phyloP scores from a whole-genome alignment of 2,329 filamentous ascomycete species.

The Penicillium sp. region DNA sequence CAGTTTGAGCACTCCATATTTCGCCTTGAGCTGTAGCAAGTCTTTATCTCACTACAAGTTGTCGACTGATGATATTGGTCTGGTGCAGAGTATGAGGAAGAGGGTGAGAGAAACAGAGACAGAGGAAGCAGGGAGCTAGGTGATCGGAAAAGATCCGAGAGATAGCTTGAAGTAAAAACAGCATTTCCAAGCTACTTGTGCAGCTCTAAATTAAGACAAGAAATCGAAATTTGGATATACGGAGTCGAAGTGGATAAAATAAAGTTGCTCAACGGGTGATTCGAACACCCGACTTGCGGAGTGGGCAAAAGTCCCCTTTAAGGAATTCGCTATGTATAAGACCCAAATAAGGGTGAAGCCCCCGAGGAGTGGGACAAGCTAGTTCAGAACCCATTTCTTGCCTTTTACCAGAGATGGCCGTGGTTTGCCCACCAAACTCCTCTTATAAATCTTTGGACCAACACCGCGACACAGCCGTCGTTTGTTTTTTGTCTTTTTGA shows the following conservation, averaged over 20 bases:
- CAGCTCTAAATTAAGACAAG: neutral
- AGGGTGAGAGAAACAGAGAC: too few relatives aligned
- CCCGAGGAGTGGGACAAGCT: conserved; percentile 67
- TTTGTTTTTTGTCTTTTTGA: conserved; percentile 35
- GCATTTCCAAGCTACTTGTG: neutral
- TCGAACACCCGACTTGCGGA: conserved; percentile 30
- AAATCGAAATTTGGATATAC: conserved; percentile 8
- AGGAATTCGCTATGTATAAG: conserved; percentile 7
- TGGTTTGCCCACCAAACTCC: conserved; percentile 63
- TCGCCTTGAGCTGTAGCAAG: too few relatives aligned
- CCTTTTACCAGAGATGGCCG: conserved; percentile 80
- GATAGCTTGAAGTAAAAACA: too few relatives aligned
- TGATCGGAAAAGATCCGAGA: too few relatives aligned
- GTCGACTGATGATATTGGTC: too few relatives aligned
- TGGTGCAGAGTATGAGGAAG: too few relatives aligned
- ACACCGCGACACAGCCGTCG: conserved; percentile 47
- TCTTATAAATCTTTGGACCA: conserved; percentile 61
- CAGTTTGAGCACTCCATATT: too few relatives aligned
- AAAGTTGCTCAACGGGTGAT: conserved; percentile 7
- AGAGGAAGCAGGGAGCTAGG: too few relatives aligned
- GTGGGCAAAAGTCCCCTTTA: neutral
- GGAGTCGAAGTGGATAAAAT: conserved; percentile 19
- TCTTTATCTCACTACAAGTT: too few relatives aligned
- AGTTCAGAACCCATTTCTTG: conserved; percentile 73
- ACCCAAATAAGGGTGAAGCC: neutral